Percentiles rank a stretch among this genome's conserved stretches.
phyloP scores from a whole-genome alignment of 805 yeast genomes.

The Wickerhamomyces chambardii region DNA sequence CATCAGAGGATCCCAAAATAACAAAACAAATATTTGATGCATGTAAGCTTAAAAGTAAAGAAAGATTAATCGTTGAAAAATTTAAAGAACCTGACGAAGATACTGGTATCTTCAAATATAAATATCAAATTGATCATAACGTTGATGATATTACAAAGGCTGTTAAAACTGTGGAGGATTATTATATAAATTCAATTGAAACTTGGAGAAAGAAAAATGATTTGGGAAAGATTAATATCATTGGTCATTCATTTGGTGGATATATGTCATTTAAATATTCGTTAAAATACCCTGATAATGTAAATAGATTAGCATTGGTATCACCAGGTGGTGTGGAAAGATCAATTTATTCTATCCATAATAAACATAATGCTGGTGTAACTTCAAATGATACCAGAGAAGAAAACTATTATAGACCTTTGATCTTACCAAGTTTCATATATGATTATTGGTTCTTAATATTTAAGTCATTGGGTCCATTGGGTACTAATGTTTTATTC shows the following conservation, averaged over 20 bases:
- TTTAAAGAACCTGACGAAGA: constrained; percentile 5
- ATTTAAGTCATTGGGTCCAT: constrained; percentile 34
- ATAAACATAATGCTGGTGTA: constrained; percentile 9
- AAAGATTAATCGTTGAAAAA: constrained; percentile 24
- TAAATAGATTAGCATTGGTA: constrained; percentile 47
- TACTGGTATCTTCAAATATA: background rate
- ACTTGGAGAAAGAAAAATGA: constrained; percentile 46
- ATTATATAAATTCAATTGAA: constrained; percentile 53
- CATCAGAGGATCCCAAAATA: constrained; percentile 20
- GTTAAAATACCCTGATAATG: constrained; percentile 42
- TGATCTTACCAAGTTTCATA: constrained; percentile 20
- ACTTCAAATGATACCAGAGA: constrained; percentile 9
- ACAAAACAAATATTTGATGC: background rate
- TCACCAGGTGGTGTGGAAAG: constrained; percentile 80
- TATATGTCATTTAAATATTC: constrained; percentile 61
- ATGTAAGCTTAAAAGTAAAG: constrained; percentile 15
- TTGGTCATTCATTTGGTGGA: constrained; percentile 80
- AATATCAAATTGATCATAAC: constrained; percentile 9
- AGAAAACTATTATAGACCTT: constrained; percentile 16
- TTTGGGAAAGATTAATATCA: constrained; percentile 45
- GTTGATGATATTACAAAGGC: constrained; percentile 8
- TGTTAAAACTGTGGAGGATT: constrained; percentile 35
- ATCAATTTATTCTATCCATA: constrained; percentile 47
- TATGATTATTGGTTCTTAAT: constrained; percentile 33
- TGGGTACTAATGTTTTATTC: constrained; percentile 28